Base-by-base conservation (phyloP, 2,329 filamentous ascomycete genomes). In the Beauveria pseudobassiana region DNA sequence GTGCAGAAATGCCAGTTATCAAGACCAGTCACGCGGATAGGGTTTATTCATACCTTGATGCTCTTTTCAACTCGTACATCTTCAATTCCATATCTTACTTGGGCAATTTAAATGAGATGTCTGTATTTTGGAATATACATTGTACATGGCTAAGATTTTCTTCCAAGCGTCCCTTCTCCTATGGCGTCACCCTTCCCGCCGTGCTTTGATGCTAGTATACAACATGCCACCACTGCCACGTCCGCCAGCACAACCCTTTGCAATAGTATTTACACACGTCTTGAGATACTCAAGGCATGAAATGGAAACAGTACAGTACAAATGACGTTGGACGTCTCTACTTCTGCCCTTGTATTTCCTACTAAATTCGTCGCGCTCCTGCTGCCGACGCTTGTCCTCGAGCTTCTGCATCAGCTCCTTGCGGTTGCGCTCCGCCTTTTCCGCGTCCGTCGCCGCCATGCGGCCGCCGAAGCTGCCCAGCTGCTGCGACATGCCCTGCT, bases 341-440 rank as follows among this genome's bases (percentile, higher is more conserved):
- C 4, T 59, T 59, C 38, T 59, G 9, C 46, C 46, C 71, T 75
- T 73, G 70, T 76, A 78, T 69, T 78, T 77, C 63, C 71, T 75
- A 48, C 77, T 72, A 61, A 75, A 76, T 64, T 75, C 72, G 18
- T 74, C 70, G 3, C 73, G 69, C 65, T 74, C 71, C 63, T 76
- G 70, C 65, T 75, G 67, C 56, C 67, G 67, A 24, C 73, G 69
- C 67, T 70, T 71, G 14, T 70, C 64, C 67, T 77, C 76, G 9
- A 75, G 64, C 68, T 73, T 71, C 46, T 68, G 69, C 16, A 75
- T 63, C 59, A 70, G 64, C 43, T 76, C 70, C 64, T 67, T 70
- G 59, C 73, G 72, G 64, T 71, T 70, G 66, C 70, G 68, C 66
- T 73, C 73, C 1, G 73, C 71, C 55, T 73, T 70, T 46, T 76